Conservation (phyloP, 83 land plant genomes). For the Thuja plicata region DNA sequence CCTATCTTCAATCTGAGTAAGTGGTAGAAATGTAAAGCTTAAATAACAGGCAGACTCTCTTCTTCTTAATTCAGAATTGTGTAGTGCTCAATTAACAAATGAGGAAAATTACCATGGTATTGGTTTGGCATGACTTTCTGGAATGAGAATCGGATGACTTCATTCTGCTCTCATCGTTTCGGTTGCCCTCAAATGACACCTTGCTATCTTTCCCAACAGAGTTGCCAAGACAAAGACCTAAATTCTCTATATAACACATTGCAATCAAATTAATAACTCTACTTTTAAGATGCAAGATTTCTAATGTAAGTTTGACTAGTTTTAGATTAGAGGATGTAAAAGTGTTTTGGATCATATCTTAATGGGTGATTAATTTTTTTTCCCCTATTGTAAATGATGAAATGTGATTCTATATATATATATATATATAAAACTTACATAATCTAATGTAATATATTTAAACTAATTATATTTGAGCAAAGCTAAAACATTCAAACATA, state of each 20-base stretch:
- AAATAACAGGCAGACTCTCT: too few species aligned
- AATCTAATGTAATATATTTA: too few species aligned
- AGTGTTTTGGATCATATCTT: too few species aligned
- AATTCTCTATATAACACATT: conserved; percentile 22
- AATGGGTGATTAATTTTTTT: too few species aligned
- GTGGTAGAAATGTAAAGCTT: neutral
- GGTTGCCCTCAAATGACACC: conserved; percentile 1
- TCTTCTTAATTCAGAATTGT: too few species aligned
- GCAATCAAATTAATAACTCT: neutral
- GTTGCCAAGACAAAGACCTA: conserved; percentile 56
- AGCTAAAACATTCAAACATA: neutral
- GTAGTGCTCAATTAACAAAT: too few species aligned
- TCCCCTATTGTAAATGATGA: too few species aligned
- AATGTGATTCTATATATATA: neutral
- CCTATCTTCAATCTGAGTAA: neutral
- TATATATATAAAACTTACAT: too few species aligned
- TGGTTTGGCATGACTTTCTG: neutral
- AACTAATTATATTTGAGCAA: neutral
- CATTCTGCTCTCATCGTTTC: neutral
- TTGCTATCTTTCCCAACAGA: conserved; percentile 23
- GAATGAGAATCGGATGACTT: neutral
- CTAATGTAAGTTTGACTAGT: too few species aligned
- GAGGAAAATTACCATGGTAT: neutral
- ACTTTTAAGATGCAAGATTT: neutral
- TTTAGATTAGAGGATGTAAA: neutral